Evolutionary conservation across 176 grass and related monocot genomes (phyloP).

Genomic region (Aegilops tauschii): DNA sequence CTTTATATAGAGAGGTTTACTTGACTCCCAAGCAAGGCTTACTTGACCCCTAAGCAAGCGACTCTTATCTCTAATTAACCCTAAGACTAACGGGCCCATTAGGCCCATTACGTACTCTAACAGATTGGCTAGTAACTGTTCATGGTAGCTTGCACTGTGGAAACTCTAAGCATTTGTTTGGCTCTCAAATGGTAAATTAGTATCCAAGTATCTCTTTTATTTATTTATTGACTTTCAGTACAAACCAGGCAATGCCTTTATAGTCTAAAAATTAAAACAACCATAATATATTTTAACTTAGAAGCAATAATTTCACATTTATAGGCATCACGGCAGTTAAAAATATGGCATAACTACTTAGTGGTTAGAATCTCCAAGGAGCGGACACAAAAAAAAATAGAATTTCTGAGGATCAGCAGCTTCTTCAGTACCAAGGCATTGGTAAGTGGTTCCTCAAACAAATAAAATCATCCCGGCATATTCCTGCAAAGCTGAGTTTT

Average conservation of each 20-base stretch:
- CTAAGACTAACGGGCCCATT: too few species aligned
- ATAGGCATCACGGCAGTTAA: neutral
- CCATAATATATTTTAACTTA: neutral
- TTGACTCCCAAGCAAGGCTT: too few species aligned
- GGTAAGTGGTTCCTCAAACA: neutral
- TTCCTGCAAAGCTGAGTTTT: neutral
- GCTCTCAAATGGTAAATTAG: neutral
- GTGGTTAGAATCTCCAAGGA: neutral
- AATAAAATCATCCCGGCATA: constrained; percentile 3
- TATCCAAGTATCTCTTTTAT: neutral
- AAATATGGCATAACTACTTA: neutral
- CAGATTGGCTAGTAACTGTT: neutral
- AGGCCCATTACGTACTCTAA: too few species aligned
- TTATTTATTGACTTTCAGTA: neutral
- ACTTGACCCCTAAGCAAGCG: too few species aligned
- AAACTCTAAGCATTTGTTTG: neutral
- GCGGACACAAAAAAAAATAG: neutral
- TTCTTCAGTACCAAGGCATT: neutral
- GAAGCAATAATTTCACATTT: neutral
- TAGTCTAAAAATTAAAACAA: neutral
- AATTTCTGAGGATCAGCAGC: neutral
- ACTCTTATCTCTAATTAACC: too few species aligned
- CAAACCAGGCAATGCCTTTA: neutral
- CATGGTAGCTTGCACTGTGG: neutral
- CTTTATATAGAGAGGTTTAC: too few species aligned